Conservation (phyloP, 805 yeast genomes). For the Wickerhamiella dianesei region DNA sequence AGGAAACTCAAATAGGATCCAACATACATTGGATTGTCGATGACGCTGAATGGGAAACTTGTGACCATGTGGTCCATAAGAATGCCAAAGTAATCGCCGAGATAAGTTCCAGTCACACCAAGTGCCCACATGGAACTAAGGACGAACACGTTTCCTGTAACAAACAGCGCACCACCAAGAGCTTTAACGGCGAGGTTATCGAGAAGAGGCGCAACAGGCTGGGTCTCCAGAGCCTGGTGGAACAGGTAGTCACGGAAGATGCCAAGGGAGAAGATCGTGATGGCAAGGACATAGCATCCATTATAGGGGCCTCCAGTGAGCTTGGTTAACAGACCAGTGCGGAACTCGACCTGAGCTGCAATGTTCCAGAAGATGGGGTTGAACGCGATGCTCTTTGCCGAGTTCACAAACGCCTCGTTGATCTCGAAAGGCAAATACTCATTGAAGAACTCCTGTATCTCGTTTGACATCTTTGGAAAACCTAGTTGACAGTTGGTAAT, state of each 20-base stretch:
- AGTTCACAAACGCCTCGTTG: slow-evolving; percentile 11
- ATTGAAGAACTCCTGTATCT: neutral
- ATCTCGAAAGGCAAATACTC: slow-evolving; percentile 5
- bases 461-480: neutral
- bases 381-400: slow-evolving; percentile 43
- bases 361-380: slow-evolving; percentile 95
- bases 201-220: slow-evolving; percentile 50
- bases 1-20: slow-evolving; percentile 83
- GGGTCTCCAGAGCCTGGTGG: slow-evolving; percentile 56
- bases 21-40: slow-evolving; percentile 92
- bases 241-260: slow-evolving; percentile 61
- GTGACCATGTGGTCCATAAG: slow-evolving; percentile 83
- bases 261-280: slow-evolving; percentile 75
- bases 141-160: slow-evolving; percentile 67
- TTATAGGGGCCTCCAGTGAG: slow-evolving; percentile 45
- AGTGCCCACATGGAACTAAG: slow-evolving; percentile 76
- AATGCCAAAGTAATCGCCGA: slow-evolving; percentile 96
- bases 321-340: slow-evolving; percentile 62
- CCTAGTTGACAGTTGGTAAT: neutral
- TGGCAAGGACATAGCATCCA: slow-evolving; percentile 80
- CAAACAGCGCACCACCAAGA: slow-evolving; percentile 45
- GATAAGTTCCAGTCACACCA: slow-evolving; percentile 91
- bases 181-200: slow-evolving; percentile 28
- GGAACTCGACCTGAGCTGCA: slow-evolving; percentile 77
- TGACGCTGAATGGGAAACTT: slow-evolving; percentile 82